Conservation (phyloP, 1,284 basidiomycete species). For the Microbotryum lychnidis-dioicae region DNA sequence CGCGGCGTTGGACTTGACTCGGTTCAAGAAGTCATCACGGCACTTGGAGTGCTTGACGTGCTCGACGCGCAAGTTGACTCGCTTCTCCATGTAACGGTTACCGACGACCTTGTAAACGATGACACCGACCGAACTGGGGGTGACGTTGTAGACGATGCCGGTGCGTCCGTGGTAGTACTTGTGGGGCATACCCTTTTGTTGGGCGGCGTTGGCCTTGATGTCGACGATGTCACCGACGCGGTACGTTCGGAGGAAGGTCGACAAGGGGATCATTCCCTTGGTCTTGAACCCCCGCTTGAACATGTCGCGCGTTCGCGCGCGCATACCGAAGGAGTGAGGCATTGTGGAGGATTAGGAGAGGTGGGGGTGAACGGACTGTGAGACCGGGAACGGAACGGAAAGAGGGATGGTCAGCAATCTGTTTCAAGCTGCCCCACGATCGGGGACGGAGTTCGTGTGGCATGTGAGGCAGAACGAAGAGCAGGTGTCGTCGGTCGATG, state of each 20-base stretch:
- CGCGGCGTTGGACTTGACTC: constrained; percentile 87
- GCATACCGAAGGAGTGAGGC: constrained; percentile 97
- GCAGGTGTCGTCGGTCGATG: no score
- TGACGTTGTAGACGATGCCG: constrained; percentile 97
- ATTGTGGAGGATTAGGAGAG: constrained; percentile 54
- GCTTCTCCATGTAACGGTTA: constrained; percentile 98
- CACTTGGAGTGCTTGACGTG: constrained; percentile 98
- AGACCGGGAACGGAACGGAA: background rate
- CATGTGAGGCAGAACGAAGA: no score
- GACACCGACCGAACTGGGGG: constrained; percentile 87
- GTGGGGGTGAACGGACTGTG: constrained; percentile 4
- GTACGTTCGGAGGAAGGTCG: constrained; percentile 89
- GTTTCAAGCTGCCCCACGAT: no score
- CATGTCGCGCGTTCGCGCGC: constrained; percentile 99
- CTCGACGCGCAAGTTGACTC: constrained; percentile 97
- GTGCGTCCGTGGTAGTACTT: constrained; percentile 69
- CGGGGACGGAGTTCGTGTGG: no score
- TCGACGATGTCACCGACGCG: constrained; percentile 97
- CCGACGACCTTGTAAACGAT: constrained; percentile 99
- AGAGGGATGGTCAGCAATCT: background rate
- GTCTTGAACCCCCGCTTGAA: constrained; percentile 93
- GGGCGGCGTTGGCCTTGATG: constrained; percentile 97
- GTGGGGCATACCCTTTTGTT: constrained; percentile 99
- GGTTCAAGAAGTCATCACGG: constrained; percentile 93
- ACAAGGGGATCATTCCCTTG: constrained; percentile 71